Evolutionary conservation across 2,329 filamentous ascomycete genomes (phyloP).

Genomic region (Trichoderma simmonsii): DNA sequence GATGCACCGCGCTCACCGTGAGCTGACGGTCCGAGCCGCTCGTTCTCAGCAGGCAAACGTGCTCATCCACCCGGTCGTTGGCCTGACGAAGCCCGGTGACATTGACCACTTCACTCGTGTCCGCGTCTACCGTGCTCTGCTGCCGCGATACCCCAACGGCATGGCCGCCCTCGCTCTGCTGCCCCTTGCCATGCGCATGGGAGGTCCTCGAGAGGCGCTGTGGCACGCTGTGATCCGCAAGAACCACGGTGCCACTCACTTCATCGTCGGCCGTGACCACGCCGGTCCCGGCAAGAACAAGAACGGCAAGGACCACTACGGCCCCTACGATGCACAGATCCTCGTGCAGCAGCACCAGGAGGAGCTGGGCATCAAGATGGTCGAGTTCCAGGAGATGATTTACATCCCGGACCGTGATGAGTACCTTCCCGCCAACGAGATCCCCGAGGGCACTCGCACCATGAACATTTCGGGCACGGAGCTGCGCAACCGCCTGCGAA

Average conservation of each 20-base stretch:
- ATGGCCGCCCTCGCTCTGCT: conserved; percentile 97
- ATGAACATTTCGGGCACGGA: conserved; percentile 86
- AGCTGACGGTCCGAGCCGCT: conserved; percentile 94
- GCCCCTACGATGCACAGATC: conserved; percentile 94
- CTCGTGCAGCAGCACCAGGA: conserved; percentile 94
- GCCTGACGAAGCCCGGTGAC: conserved; percentile 97
- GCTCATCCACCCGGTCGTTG: conserved; percentile 97
- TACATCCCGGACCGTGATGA: conserved; percentile 97
- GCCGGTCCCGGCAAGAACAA: conserved; percentile 98
- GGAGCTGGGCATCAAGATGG: conserved; percentile 97
- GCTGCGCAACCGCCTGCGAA: conserved; percentile 85
- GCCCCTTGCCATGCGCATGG: conserved; percentile 98
- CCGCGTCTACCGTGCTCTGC: conserved; percentile 94
- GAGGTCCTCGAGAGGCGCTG: conserved; percentile 94
- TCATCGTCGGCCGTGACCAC: conserved; percentile 98
- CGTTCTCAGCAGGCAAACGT: conserved; percentile 97
- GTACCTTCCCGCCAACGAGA: conserved; percentile 91
- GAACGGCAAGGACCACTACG: conserved; percentile 94
- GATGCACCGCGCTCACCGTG: conserved; percentile 98
- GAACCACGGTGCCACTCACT: conserved; percentile 98
- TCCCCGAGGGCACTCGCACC: conserved; percentile 77
- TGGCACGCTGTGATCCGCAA: conserved; percentile 99
- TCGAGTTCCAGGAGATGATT: conserved; percentile 99
- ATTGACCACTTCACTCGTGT: conserved; percentile 99
- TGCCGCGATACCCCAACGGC: conserved; percentile 96